phyloP scores from a whole-genome alignment of 2,329 filamentous ascomycete genomes.

The Gnomoniopsis smithogilvyi region DNA sequence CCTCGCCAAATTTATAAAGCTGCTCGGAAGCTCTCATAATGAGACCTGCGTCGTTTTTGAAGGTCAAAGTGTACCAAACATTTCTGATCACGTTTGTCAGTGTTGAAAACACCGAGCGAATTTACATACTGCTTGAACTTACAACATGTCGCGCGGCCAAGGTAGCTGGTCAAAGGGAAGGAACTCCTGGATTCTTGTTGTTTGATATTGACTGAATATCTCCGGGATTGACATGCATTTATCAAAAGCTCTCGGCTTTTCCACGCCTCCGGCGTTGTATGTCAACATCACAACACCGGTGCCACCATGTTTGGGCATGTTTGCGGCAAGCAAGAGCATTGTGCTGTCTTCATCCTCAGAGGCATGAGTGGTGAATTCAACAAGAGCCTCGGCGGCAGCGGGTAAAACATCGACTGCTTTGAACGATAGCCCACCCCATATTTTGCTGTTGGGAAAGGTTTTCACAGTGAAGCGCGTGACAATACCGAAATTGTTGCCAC shows the following conservation, averaged over 20 bases:
- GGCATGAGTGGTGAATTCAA: not conserved
- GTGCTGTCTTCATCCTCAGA: not conserved
- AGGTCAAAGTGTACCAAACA: not conserved
- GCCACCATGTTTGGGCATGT: not conserved
- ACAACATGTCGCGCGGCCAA: too few relatives aligned
- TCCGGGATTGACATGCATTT: not conserved
- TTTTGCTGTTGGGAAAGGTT: not conserved
- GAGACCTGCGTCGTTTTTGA: not conserved
- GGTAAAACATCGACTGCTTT: not conserved
- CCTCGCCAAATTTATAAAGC: too few relatives aligned
- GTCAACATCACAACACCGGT: not conserved
- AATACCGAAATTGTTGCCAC: slow-evolving; percentile 23
- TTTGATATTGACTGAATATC: not conserved
- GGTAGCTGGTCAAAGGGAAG: too few relatives aligned
- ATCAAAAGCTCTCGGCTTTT: not conserved
- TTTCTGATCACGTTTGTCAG: not conserved
- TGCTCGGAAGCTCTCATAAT: not conserved
- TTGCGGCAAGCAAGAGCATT: not conserved
- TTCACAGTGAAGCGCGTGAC: slow-evolving; percentile 10
- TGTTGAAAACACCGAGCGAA: not conserved
- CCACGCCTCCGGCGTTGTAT: not conserved
- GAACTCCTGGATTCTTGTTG: not conserved
- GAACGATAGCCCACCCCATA: not conserved
- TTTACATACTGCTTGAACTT: not conserved
- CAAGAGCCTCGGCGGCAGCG: not conserved